A percentile compares a stretch with the other conserved stretches of the same genome.
Evolutionary conservation across 192 early-diverging fungal species (phyloP).

Genomic region (Entophlyctis helioformis): DNA sequence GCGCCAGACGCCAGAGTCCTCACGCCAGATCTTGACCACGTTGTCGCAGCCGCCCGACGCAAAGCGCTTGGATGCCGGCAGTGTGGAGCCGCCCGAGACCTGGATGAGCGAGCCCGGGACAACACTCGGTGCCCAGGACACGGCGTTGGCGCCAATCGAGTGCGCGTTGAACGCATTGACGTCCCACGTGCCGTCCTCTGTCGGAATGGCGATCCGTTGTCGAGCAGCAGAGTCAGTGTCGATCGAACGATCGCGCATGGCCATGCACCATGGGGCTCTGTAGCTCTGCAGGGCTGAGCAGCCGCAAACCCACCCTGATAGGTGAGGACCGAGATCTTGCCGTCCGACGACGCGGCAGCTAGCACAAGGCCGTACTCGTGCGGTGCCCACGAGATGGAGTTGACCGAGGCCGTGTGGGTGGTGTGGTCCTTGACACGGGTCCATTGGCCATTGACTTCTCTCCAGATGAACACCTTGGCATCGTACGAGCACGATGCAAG

Average conservation of each 20-base stretch:
- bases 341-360: slow-evolving; percentile 89
- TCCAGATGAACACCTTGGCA: slow-evolving; percentile 91
- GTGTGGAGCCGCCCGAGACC: slow-evolving; percentile 40
- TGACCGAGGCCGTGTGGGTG: slow-evolving; percentile 90
- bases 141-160: slow-evolving; percentile 81
- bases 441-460: slow-evolving; percentile 76
- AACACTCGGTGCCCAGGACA: slow-evolving; percentile 89
- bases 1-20: slow-evolving; percentile 69
- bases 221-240: no score
- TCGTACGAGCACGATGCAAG: slow-evolving; percentile 96
- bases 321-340: slow-evolving; percentile 81
- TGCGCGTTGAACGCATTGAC: slow-evolving; percentile 68
- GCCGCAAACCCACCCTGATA: slow-evolving; percentile 61
- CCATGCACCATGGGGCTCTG: no score
- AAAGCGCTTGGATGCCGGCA: slow-evolving; percentile 59
- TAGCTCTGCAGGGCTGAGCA: no score
- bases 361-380: slow-evolving; percentile 91
- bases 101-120: slow-evolving; percentile 62
- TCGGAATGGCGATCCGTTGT: background rate
- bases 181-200: slow-evolving; percentile 85
- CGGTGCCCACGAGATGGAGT: slow-evolving; percentile 92
- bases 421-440: slow-evolving; percentile 74
- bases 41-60: slow-evolving; percentile 95
- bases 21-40: slow-evolving; percentile 88
- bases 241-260: no score